phyloP scores from a whole-genome alignment of 768 basidiomycete genomes.

The Coprinellus micaceus region DNA sequence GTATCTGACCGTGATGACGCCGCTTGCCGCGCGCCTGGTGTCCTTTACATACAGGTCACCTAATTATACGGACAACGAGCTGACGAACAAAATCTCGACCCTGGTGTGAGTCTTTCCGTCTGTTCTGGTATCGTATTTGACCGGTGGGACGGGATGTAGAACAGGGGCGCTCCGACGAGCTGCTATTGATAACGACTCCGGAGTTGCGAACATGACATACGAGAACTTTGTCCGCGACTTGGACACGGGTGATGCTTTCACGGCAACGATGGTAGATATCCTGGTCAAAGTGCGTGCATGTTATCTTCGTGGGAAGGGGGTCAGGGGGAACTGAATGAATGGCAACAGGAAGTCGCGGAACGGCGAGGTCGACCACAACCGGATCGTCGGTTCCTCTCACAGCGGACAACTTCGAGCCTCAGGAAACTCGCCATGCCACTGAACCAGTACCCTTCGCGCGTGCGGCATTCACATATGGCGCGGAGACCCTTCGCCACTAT shows the following conservation, averaged over 20 bases:
- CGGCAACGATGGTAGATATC: conserved; percentile 68
- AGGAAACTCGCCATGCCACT: conserved; percentile 51
- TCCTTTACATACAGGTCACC: conserved; percentile 50
- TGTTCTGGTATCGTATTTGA: background rate
- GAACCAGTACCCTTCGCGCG: conserved; percentile 49
- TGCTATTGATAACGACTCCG: conserved; percentile 62
- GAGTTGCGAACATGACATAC: conserved; percentile 52
- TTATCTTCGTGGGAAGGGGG: background rate
- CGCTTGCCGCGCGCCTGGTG: conserved; percentile 13
- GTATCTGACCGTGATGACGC: conserved; percentile 8
- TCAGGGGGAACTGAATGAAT: background rate
- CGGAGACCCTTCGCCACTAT: conserved; percentile 47
- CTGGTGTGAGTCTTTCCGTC: conserved; percentile 56
- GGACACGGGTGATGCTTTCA: conserved; percentile 78
- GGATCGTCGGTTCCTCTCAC: conserved; percentile 63
- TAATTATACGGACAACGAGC: conserved; percentile 68
- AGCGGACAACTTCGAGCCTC: conserved; percentile 62
- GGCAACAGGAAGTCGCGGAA: conserved; percentile 76
- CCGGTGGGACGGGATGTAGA: conserved; percentile 31
- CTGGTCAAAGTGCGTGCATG: conserved; percentile 63
- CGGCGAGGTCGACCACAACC: conserved; percentile 52
- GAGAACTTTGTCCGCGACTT: conserved; percentile 74
- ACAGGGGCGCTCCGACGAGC: conserved; percentile 70
- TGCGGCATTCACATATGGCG: conserved; percentile 28
- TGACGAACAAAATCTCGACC: conserved; percentile 70